phyloP scores from a whole-genome alignment of 176 grass and related monocot species.

The Avena insularis region DNA sequence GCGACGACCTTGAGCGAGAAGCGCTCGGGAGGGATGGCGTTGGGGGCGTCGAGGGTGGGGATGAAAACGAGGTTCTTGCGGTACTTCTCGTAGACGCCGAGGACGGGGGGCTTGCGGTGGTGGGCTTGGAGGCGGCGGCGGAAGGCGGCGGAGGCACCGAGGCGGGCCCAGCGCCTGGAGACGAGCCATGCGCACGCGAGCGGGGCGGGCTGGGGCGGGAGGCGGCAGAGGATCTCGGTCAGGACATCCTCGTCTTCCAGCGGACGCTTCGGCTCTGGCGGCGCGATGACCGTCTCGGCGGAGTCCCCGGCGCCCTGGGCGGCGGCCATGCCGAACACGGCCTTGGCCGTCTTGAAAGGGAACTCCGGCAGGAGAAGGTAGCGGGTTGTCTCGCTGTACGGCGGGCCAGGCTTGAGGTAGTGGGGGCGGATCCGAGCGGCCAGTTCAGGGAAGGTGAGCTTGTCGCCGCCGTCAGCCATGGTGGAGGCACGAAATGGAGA shows the following conservation, averaged over 20 bases:
- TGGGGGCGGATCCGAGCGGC: no score
- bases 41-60: not conserved
- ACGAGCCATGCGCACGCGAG: not conserved
- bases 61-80: not conserved
- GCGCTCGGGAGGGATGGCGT: not conserved
- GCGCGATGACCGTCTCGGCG: not conserved
- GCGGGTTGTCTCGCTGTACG: no score
- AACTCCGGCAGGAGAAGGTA: not conserved
- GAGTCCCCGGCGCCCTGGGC: not conserved
- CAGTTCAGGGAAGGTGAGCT: no score
- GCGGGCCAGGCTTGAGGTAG: no score
- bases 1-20: not conserved
- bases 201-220: not conserved
- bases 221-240: not conserved
- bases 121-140: not conserved
- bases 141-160: not conserved
- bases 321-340: not conserved
- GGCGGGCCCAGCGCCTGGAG: not conserved
- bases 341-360: not conserved
- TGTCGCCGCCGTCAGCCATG: not conserved
- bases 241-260: not conserved
- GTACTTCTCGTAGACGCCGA: not conserved
- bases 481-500: not conserved
- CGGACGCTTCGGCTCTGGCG: not conserved
- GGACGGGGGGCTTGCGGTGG: not conserved